Conservation (phyloP, 2,329 filamentous ascomycete genomes). For the Xylariaceae sp. region DNA sequence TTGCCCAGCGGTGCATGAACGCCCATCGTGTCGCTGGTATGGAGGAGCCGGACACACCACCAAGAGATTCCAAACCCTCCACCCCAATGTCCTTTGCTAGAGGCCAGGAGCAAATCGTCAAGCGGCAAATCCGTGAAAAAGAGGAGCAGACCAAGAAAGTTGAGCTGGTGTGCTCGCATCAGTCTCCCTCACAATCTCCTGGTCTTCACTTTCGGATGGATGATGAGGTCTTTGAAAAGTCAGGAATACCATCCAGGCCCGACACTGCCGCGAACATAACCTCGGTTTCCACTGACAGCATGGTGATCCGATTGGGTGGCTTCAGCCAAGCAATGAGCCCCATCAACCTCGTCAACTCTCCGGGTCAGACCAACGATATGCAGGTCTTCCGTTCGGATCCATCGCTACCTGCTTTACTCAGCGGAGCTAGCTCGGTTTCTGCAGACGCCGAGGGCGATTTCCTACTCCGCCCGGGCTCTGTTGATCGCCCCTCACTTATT, state of each 20-base stretch:
- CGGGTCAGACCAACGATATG: conserved; percentile 32
- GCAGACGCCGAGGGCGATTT: conserved; percentile 56
- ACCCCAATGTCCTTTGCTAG: conserved; percentile 32
- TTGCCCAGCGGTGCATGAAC: conserved; percentile 40
- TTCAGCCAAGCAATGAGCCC: conserved; percentile 47
- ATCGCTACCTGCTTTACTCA: conserved; percentile 55
- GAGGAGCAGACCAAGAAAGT: conserved; percentile 25
- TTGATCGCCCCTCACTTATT: conserved; percentile 37
- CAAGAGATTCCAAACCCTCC: conserved; percentile 29
- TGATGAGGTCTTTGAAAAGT: conserved; percentile 26
- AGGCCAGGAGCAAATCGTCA: conserved; percentile 26
- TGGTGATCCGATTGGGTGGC: conserved; percentile 46
- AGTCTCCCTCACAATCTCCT: too few relatives aligned
- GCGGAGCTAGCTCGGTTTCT: conserved; percentile 57
- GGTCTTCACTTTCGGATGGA: conserved; percentile 37
- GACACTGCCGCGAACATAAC: conserved; percentile 43
- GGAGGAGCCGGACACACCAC: conserved; percentile 29
- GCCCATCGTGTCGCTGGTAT: conserved; percentile 35
- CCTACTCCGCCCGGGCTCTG: conserved; percentile 40
- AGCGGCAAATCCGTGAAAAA: conserved; percentile 26
- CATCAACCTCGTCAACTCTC: conserved; percentile 30
- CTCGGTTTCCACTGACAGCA: conserved; percentile 40
- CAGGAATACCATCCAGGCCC: conserved; percentile 28
- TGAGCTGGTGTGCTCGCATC: conserved; percentile 13
- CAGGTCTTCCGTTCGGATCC: conserved; percentile 56